Percentiles rank a stretch among this genome's conserved stretches.
phyloP scores from a whole-genome alignment of 2,329 filamentous ascomycete species.

The Fulvia fulva region DNA sequence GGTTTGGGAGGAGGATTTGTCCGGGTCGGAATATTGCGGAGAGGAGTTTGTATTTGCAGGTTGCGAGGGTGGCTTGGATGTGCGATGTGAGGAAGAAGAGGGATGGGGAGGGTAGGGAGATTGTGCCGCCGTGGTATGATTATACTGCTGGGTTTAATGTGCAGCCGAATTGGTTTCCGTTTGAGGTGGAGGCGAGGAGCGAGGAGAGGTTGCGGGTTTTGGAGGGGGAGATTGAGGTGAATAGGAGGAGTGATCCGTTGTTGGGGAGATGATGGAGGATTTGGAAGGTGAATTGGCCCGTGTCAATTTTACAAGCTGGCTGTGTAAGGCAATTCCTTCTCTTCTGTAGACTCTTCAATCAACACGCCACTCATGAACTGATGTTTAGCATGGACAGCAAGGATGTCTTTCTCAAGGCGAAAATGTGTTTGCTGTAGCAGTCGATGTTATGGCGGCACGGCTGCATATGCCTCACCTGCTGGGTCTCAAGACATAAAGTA shows the following conservation, averaged over 20 bases:
- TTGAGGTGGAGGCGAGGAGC: background rate
- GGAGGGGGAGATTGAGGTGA: background rate
- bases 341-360: too few species aligned
- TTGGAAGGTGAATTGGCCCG: too few species aligned
- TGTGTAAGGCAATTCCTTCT: too few species aligned
- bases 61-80: conserved; percentile 27
- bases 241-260: background rate
- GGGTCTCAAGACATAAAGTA: too few species aligned
- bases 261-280: background rate
- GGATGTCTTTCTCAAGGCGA: too few species aligned
- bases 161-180: conserved; percentile 8
- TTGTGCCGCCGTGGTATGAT: conserved; percentile 17
- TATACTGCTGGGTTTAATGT: conserved; percentile 22
- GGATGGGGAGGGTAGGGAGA: conserved; percentile 7
- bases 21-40: conserved; percentile 42
- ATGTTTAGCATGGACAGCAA: too few species aligned
- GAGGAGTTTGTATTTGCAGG: conserved; percentile 36
- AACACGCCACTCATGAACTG: too few species aligned
- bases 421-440: too few species aligned
- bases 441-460: too few species aligned
- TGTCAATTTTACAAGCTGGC: too few species aligned
- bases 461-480: too few species aligned
- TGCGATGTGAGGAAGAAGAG: conserved; percentile 18
- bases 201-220: background rate
- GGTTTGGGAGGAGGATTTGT: conserved; percentile 50